Percentiles rank a stretch among this genome's conserved stretches.
Conservation (phyloP, 2,329 filamentous ascomycete species). For the Exophiala bonariae region DNA sequence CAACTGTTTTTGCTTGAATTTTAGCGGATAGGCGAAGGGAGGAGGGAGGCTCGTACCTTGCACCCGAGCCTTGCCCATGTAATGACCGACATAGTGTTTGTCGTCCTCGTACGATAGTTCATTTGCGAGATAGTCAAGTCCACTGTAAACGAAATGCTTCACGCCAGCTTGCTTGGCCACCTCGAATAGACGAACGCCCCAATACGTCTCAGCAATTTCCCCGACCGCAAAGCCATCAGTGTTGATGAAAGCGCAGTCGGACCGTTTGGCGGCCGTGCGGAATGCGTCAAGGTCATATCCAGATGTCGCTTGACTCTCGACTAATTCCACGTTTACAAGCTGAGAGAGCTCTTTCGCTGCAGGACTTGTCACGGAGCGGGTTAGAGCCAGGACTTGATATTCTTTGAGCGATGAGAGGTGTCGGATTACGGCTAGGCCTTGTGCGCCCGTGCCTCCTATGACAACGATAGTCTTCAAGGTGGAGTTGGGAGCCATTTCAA, state of each 20-base stretch:
- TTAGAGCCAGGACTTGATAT: slow-evolving; percentile 43
- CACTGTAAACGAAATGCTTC: slow-evolving; percentile 48
- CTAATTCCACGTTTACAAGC: slow-evolving; percentile 46
- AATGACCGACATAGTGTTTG: slow-evolving; percentile 49
- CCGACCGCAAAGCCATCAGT: slow-evolving; percentile 55
- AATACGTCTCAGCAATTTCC: slow-evolving; percentile 53
- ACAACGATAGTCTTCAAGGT: slow-evolving; percentile 28
- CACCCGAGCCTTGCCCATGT: slow-evolving; percentile 48
- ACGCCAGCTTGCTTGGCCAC: slow-evolving; percentile 35
- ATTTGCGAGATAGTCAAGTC: slow-evolving; percentile 51
- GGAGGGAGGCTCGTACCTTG: slow-evolving; percentile 15
- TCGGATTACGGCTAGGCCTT: slow-evolving; percentile 49
- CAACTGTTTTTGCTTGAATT: too few species aligned
- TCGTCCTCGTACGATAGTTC: slow-evolving; percentile 45
- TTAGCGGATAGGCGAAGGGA: not conserved
- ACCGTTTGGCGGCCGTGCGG: slow-evolving; percentile 44
- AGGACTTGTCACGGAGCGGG: slow-evolving; percentile 43
- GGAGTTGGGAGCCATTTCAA: not conserved
- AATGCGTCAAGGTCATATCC: slow-evolving; percentile 44
- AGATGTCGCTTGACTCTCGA: slow-evolving; percentile 44
- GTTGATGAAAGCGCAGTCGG: slow-evolving; percentile 53
- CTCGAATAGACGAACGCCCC: slow-evolving; percentile 37
- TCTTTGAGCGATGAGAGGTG: slow-evolving; percentile 24
- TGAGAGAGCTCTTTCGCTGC: slow-evolving; percentile 44
- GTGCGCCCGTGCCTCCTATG: slow-evolving; percentile 53